Conservation (phyloP, 2,329 filamentous ascomycete genomes). For the Neophaeococcomyces mojaviensis region DNA sequence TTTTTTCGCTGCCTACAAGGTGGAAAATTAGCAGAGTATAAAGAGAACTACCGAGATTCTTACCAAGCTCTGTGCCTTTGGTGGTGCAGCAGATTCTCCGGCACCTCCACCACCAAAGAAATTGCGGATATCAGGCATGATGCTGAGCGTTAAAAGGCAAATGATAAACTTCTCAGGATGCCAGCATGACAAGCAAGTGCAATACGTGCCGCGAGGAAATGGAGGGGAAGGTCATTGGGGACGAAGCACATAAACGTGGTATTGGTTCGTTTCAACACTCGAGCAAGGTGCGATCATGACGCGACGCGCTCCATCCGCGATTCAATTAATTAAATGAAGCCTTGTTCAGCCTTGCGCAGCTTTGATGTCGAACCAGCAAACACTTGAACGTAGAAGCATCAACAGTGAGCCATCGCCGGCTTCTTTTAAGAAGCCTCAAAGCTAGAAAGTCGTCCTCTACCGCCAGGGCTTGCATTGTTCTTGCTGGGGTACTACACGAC, state of each 20-base stretch:
- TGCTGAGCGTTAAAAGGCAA: constrained; percentile 1
- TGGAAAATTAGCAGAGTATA: not conserved
- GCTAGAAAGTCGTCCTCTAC: no score
- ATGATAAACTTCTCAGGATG: not conserved
- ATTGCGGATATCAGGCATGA: constrained; percentile 83
- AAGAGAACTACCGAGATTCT: not conserved
- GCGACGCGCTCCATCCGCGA: constrained; percentile 2
- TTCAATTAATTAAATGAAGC: no score
- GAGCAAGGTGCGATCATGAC: constrained; percentile 3
- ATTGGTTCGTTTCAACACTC: not conserved
- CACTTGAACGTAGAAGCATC: no score
- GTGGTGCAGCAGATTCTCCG: constrained; percentile 32
- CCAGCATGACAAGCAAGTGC: not conserved
- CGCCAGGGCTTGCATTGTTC: no score
- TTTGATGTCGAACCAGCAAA: no score
- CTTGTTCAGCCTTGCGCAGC: no score
- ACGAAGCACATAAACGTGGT: not conserved
- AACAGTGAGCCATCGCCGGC: no score
- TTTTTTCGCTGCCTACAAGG: not conserved
- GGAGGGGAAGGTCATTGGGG: no score
- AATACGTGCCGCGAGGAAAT: no score
- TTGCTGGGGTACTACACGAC: no score
- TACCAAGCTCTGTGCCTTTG: constrained; percentile 25
- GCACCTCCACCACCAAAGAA: constrained; percentile 63
- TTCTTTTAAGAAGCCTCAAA: no score